Evolutionary conservation across 1,284 basidiomycete species (phyloP).

Genomic region (Inonotus hispidus): DNA sequence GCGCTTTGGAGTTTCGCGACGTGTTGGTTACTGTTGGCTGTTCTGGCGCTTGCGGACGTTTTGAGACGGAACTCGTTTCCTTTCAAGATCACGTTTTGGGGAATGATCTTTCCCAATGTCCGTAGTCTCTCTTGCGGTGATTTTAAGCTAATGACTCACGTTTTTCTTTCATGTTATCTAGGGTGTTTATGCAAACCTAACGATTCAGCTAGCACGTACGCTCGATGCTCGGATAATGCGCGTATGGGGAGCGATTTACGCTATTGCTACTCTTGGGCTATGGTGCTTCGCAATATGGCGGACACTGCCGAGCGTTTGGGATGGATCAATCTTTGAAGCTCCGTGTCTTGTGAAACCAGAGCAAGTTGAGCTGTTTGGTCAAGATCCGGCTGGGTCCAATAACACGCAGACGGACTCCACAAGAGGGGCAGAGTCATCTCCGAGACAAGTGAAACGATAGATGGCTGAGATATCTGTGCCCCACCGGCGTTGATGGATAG

Average conservation of each 20-base stretch:
- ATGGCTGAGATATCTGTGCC: not conserved
- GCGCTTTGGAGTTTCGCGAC: conserved; percentile 48
- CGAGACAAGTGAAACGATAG: not conserved
- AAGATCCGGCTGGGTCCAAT: conserved; percentile 3
- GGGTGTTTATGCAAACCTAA: conserved; percentile 63
- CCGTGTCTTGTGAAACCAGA: conserved; percentile 32
- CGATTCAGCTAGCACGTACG: conserved; percentile 44
- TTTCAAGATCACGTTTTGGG: conserved; percentile 52
- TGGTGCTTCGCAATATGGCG: conserved; percentile 49
- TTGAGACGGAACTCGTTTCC: conserved; percentile 34
- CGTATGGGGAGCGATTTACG: conserved; percentile 50
- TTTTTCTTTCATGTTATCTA: conserved; percentile 20
- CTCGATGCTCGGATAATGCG: conserved; percentile 51
- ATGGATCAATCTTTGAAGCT: conserved; percentile 42
- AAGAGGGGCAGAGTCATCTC: not conserved
- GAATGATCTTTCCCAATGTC: conserved; percentile 58
- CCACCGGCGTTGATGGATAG: not conserved
- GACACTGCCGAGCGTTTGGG: conserved; percentile 35
- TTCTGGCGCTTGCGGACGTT: conserved; percentile 39
- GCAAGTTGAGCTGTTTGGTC: conserved; percentile 19
- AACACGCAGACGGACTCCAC: no score
- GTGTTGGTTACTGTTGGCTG: conserved; percentile 48
- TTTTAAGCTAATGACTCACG: no score
- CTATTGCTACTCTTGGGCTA: conserved; percentile 44
- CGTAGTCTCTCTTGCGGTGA: conserved; percentile 23